These are phyloP conservation scores for Arthonia radiata DNA, from an alignment of 495 filamentous ascomycete species.

Conservation along the genomic window DNA sequence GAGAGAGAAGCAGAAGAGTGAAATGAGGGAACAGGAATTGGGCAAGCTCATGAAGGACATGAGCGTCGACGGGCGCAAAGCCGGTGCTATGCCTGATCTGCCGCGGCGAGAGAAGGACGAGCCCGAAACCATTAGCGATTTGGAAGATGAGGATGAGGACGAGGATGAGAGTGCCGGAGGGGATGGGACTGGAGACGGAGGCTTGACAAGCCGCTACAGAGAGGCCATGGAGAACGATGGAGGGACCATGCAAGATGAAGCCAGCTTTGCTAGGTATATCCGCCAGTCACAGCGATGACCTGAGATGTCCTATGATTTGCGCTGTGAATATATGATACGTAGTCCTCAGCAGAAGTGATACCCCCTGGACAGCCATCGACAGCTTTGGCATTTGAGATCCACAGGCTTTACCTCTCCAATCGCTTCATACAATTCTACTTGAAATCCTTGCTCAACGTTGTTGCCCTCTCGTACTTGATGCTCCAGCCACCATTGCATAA, in stretches of 20 bases:
- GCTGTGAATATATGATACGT: too few relatives aligned
- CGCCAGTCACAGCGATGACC: too few relatives aligned
- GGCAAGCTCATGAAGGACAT: conserved; percentile 89
- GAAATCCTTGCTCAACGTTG: too few relatives aligned
- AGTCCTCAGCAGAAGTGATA: too few relatives aligned
- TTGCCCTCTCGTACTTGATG: too few relatives aligned
- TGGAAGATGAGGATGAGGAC: conserved; percentile 29
- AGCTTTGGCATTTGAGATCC: too few relatives aligned
- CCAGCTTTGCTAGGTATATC: conserved; percentile 35
- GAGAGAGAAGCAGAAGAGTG: conserved; percentile 45
- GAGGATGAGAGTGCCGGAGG: conserved; percentile 16
- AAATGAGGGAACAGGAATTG: conserved; percentile 51
- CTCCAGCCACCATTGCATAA: too few relatives aligned
- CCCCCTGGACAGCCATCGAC: too few relatives aligned
- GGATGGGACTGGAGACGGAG: conserved; percentile 10
- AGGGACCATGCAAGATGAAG: conserved; percentile 18
- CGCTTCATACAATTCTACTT: too few relatives aligned
- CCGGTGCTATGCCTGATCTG: conserved; percentile 1
- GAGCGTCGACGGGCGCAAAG: conserved; percentile 32
- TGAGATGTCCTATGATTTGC: too few relatives aligned
- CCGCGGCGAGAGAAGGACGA: conserved; percentile 13
- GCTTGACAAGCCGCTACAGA: conserved; percentile 34
- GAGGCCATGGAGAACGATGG: conserved; percentile 24
- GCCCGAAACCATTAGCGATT: conserved; percentile 30
- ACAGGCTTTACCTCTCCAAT: too few relatives aligned